Evolutionary conservation across 306 rosid genomes (phyloP), one percentile per base, ranked within the genome.

Genomic region (Urtica urens): DNA sequence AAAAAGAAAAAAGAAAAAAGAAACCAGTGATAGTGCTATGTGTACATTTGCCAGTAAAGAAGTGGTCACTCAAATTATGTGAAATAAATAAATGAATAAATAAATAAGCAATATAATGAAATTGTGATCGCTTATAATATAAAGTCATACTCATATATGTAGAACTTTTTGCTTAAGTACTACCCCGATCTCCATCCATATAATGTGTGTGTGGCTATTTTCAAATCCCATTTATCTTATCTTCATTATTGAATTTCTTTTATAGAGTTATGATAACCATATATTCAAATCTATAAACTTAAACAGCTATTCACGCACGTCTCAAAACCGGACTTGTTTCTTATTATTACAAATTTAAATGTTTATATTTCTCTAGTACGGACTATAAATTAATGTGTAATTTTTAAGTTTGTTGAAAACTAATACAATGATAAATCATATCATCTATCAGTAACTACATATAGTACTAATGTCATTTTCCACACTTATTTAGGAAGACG

Each of bases 1-100:
- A 15, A 54, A 41, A 46, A 19, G 2, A 31, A 53, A 52, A 42
- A 8, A 11, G 63, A 53, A 49, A 55, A 53, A 55, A 53, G 16
- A 16, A 55, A 33, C 10, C 22, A 39, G 38, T 42, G 41, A 20
- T 12, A 41, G 21, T 38, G 54, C 13, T 10, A 23, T 28, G 47
- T n/a, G n/a, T 57, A 23, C 59, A 35, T 34, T 48, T 40, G 17
- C 53, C 35, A 13, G 37, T 37, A 25, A 50, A 69, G 46, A 64
- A 49, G 78, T 55, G 74, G 80, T 62, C 65, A 64, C 71, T 70
- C 40, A 46, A 53, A 22, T 13, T 13, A 51, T 24, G 3, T 5
- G 18, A 9, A 3, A 30, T 24, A 23, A 19, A 27, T 25, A 27
- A 43, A 18, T 21, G 11, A 47, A 20, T 8, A 21, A 31, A 20